These are phyloP conservation scores for Diaporthe ampelina DNA, from an alignment of 2,329 filamentous ascomycete genomes.

Conservation along the genomic window DNA sequence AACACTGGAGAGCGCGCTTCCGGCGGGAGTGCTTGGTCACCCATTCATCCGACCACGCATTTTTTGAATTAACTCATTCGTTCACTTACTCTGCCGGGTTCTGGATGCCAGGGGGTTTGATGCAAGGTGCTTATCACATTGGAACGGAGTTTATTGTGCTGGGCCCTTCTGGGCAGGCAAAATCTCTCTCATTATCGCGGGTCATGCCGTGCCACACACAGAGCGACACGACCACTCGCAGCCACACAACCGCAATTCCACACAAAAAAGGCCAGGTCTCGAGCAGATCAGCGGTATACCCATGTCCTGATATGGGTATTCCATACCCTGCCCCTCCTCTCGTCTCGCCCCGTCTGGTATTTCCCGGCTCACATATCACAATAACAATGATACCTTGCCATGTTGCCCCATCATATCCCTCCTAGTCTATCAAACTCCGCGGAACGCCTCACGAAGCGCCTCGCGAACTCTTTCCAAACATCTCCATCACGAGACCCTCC, in stretches of 20 bases:
- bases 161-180: slow-evolving; percentile 13
- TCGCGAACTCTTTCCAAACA: slow-evolving; percentile 24
- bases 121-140: slow-evolving; percentile 28
- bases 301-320: neutral
- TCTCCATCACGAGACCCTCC: slow-evolving; percentile 1
- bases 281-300: slow-evolving; percentile 20
- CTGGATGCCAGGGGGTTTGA: slow-evolving; percentile 9
- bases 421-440: neutral
- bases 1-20: neutral
- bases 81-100: neutral
- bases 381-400: slow-evolving; percentile 1
- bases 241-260: slow-evolving; percentile 14
- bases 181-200: neutral
- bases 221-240: slow-evolving; percentile 18
- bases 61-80: neutral
- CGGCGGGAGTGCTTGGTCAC: neutral
- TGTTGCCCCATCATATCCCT: neutral
- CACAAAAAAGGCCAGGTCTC: slow-evolving; percentile 1
- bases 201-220: slow-evolving; percentile 29
- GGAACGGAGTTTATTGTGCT: neutral
- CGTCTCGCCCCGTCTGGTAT: slow-evolving; percentile 4
- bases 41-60: neutral
- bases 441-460: slow-evolving; percentile 6
- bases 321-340: slow-evolving; percentile 17
- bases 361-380: slow-evolving; percentile 26